These are phyloP conservation scores for Tuber magnatum DNA, from an alignment of 495 filamentous ascomycete species.

Conservation along the genomic window DNA sequence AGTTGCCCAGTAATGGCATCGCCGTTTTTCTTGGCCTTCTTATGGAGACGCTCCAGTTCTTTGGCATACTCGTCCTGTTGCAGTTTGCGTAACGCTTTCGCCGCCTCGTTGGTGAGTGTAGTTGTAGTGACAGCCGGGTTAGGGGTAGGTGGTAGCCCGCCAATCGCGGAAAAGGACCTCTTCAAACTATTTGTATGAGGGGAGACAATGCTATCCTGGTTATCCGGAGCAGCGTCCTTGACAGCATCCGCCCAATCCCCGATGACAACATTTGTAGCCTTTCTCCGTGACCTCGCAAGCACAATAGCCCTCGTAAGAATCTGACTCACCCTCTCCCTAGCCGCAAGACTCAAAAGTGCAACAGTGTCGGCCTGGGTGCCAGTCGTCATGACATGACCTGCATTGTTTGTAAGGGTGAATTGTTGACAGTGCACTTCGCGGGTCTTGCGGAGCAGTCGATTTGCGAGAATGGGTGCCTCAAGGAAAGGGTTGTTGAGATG, in stretches of 20 bases:
- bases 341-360: conserved; percentile 32
- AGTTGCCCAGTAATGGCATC: conserved; percentile 7
- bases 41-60: conserved; percentile 34
- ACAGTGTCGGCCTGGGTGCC: conserved; percentile 35
- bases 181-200: conserved; percentile 24
- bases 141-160: conserved; percentile 27
- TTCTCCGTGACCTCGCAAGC: conserved; percentile 33
- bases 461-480: conserved; percentile 23
- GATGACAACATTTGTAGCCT: conserved; percentile 35
- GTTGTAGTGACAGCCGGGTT: conserved; percentile 15
- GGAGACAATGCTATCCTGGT: conserved; percentile 27
- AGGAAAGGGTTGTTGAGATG: conserved; percentile 39
- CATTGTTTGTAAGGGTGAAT: conserved; percentile 25
- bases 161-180: conserved; percentile 30
- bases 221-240: conserved; percentile 29
- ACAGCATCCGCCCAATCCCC: conserved; percentile 40
- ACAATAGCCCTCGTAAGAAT: conserved; percentile 35
- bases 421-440: conserved; percentile 28
- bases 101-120: conserved; percentile 35
- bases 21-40: conserved; percentile 33
- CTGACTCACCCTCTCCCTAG: conserved; percentile 32
- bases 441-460: conserved; percentile 34
- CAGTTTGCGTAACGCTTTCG: conserved; percentile 33
- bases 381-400: conserved; percentile 13
- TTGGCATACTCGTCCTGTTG: conserved; percentile 37